Base-by-base conservation (phyloP, 2,329 filamentous ascomycete genomes). In the Botryosphaeria dothidea region DNA sequence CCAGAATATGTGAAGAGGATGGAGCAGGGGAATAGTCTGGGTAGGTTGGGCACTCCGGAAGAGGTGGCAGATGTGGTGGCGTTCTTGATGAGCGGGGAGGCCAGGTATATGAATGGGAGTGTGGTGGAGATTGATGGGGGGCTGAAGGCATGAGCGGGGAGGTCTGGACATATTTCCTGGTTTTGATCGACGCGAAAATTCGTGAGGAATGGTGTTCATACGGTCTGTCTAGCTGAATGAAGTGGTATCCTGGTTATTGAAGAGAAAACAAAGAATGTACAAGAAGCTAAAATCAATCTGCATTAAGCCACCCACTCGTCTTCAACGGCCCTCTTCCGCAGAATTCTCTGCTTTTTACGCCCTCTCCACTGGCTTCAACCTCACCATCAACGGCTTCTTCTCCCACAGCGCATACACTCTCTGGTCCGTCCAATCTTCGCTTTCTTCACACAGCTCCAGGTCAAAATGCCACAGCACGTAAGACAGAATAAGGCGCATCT, bases 31-130 rank as follows among this genome's bases (percentile, higher is more conserved):
- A 78, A 80, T 67, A 78, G 79, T 45, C 67, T 82, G 69, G 79
- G 75, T 62, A 73, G 80, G 57, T 67, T 83, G 69, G 82, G 81
- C 0, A 78, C 74, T 41, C 73, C 80, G 1, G 80, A 79, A 60
- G 83, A 85, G 70, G 77, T 84, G 27, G 82, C 81, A 38, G 81
- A 83, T 73, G 80, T 83, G 9, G 81, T 83, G 23, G 77, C 78
- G 7, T 84, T 83, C 70, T 71, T 84, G 70, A 80, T 83, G 65
- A 77, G 80, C 29, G 76, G 80, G 19, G 79, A 78, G 60, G 74
- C 74, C 34, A 71, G 75, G 66, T 84, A 83, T 74, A 76, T 83
- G 64, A 83, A 80, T 69, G 82, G 82, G 15, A 76, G 74, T 68
- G 78, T 84, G 19, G 72, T 83, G 51, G 81, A 83, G 69, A 75